Base-by-base conservation (phyloP, 2,329 filamentous ascomycete species). In the Trichoderma guizhouense region DNA sequence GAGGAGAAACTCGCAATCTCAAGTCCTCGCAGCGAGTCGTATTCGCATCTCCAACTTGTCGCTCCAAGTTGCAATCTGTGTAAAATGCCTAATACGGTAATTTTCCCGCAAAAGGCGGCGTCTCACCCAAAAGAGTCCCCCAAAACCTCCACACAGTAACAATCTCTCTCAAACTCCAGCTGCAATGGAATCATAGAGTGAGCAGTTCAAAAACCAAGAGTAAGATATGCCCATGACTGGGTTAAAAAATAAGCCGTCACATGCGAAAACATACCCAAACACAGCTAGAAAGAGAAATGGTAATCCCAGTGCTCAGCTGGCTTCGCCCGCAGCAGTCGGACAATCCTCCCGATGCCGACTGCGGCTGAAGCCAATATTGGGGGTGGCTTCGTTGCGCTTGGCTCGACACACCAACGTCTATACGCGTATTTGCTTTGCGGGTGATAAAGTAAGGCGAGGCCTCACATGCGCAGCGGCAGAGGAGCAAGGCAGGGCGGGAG, bases 301-400 rank as follows among this genome's bases (percentile, higher is more conserved):
- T n/a, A 21, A 63, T 24, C 47, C 47, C n/a, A 24, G 47, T 24
- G 7, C 47, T 53, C 47, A 53, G 47, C 47, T 53, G n/a, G 47
- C 47, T 14, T 53, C 21, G 47, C 47, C 47, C 21, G 47, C 47
- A 53, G 47, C 47, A 15, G 39, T 43, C 47, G n/a, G 47, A 24
- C 47, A 53, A 53, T 53, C 43, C 43, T 51, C 11, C 43, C 43
- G 43, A 21, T 51, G 43, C 43, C 21, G 21, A 21, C 39, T 67
- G 64, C 64, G 64, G 64, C 64, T 58, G 63, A 58, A 57, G 34
- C 28, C 51, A 28, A 57, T 36, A 57, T 57, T 58, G 64, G 64
- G 64, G 64, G 64, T 67, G 64, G 64, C 64, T 58, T 55, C 18
- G 28, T 26, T 30, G 3, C 18, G 21, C 24, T 34, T 36, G 47